Conservation (phyloP, 768 basidiomycete species). For the Amylocystis lapponica region DNA sequence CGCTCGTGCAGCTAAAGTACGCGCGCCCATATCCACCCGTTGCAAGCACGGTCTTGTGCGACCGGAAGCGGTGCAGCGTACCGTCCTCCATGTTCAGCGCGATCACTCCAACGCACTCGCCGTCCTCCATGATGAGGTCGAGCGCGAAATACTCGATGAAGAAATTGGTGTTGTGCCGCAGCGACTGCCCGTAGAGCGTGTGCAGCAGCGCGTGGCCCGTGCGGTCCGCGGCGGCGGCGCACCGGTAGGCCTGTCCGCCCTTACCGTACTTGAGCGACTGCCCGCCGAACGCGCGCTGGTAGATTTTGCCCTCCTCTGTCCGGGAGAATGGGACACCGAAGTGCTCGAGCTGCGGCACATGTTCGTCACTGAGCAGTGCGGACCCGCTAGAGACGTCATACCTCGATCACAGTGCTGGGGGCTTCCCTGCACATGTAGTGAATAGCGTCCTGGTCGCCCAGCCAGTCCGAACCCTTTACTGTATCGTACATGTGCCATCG, state of each 20-base stretch:
- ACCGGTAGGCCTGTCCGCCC: conserved; percentile 98
- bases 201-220: conserved; percentile 98
- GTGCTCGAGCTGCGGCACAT: conserved; percentile 75
- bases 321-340: conserved; percentile 98
- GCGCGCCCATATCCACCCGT: conserved; percentile 98
- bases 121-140: conserved; percentile 97
- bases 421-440: conserved; percentile 99
- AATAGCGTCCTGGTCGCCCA: conserved; percentile 98
- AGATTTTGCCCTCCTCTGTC: conserved; percentile 98
- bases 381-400: conserved; percentile 20
- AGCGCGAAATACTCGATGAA: conserved; percentile 99
- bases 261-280: conserved; percentile 96
- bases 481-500: conserved; percentile 99
- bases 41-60: conserved; percentile 97
- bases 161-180: conserved; percentile 98
- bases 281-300: conserved; percentile 98
- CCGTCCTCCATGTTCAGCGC: conserved; percentile 99
- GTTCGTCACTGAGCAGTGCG: neutral
- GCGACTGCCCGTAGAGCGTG: conserved; percentile 98
- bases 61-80: conserved; percentile 95
- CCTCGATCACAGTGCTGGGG: conserved; percentile 90
- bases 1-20: conserved; percentile 98
- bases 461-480: conserved; percentile 99
- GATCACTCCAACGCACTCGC: conserved; percentile 98
- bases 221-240: conserved; percentile 97